Evolutionary conservation across 805 yeast genomes (phyloP), one percentile per base, ranked within the genome.

Genomic region (Diddensiella caesifluorescens): DNA sequence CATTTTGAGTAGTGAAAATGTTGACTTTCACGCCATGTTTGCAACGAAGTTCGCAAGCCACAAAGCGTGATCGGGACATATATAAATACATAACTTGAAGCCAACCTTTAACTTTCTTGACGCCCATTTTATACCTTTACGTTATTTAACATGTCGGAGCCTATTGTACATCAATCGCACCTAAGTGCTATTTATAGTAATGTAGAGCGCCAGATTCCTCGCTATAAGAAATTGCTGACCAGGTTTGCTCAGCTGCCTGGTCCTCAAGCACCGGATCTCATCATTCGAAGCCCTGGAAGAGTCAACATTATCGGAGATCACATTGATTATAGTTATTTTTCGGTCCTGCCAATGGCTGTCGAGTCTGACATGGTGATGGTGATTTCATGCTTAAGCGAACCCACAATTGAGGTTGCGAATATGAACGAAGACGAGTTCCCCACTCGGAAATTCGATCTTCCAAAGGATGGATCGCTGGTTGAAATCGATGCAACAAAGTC

Each of bases 221-320:
- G 58, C 15, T 54, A 53, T 35, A 38, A 27, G 15, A 22, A 21
- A 10, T 42, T 54, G 32, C 30, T 50, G 38, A 38, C 44, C 15
- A 33, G 41, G 30, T 54, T 53, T 34, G 46, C 48, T 20, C 42
- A 42, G 36, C 41, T 41, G 4, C 45, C 41, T 19, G 54, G 51
- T 16, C 40, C 30, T 10, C 28, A 36, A 3, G 5, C 36, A 0
- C 72, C 75, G 3, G 70, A 68, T 25, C 71, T 78, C 53, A 60
- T 76, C 28, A 64, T 79, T 18, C 67, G 87, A 38, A 74, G 83
- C 12, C 88, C 89, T n/a, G 88, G 88, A 23, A 65, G 89, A 51
- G 88, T 81, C 40, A 81, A 80, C 57, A 63, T 81, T 45, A 78
- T 81, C 42, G 88, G 89, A 27, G 88, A 81, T 50, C 89, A 81